Conservation (phyloP, 1,139 yeast genomes). For the Blastobotrys raffinosifermentans region DNA sequence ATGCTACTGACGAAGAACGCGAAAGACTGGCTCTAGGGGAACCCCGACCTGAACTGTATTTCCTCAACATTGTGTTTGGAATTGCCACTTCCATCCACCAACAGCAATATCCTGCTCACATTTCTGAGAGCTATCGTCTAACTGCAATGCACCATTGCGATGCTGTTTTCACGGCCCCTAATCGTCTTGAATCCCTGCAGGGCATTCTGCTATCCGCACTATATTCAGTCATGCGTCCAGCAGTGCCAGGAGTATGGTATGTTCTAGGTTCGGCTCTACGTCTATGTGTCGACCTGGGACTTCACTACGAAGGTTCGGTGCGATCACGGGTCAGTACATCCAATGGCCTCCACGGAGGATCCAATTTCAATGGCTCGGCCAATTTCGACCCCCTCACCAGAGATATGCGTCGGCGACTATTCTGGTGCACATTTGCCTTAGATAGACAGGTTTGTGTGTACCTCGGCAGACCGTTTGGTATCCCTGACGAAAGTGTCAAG, state of each 20-base stretch:
- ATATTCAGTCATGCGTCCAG: conserved; percentile 50
- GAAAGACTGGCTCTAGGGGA: conserved; percentile 10
- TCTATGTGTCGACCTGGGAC: conserved; percentile 73
- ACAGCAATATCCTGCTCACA: conserved; percentile 58
- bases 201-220: conserved; percentile 62
- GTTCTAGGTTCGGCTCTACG: conserved; percentile 75
- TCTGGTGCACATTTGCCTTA: conserved; percentile 84
- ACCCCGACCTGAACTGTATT: conserved; percentile 40
- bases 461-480: conserved; percentile 66
- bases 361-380: conserved; percentile 8
- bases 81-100: conserved; percentile 73
- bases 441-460: conserved; percentile 76
- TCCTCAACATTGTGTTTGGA: conserved; percentile 71
- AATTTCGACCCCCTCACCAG: conserved; percentile 45
- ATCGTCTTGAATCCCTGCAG: conserved; percentile 65
- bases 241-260: conserved; percentile 89
- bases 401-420: conserved; percentile 70
- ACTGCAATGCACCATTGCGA: conserved; percentile 63
- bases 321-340: conserved; percentile 23
- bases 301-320: conserved; percentile 53
- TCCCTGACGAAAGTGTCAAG: conserved; percentile 60
- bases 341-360: conserved; percentile 6
- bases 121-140: conserved; percentile 64
- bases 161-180: conserved; percentile 50
- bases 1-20: conserved; percentile 8